A percentile compares a stretch with the other conserved stretches of the same genome.
These are phyloP conservation scores for Panaeolus cyanescens DNA, from an alignment of 768 basidiomycete species.

Conservation along the genomic window DNA sequence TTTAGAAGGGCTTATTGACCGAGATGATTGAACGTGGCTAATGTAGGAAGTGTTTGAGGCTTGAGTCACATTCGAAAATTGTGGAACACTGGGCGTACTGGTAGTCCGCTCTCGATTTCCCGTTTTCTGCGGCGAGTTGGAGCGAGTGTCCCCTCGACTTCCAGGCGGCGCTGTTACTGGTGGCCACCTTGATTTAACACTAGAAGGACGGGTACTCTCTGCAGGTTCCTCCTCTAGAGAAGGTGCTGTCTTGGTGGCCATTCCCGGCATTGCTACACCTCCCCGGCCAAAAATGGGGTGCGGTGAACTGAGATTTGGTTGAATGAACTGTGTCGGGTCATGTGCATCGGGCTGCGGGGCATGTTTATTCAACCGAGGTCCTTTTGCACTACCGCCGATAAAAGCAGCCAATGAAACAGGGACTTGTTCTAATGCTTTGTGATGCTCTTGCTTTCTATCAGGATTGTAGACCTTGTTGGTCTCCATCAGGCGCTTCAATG, in stretches of 20 bases:
- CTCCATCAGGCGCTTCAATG: constrained; percentile 24
- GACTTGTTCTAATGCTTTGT: constrained; percentile 31
- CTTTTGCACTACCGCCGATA: constrained; percentile 77
- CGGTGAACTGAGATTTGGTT: constrained; percentile 53
- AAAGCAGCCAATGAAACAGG: constrained; percentile 78
- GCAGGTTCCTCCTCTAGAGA: constrained; percentile 14
- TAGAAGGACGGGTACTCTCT: constrained; percentile 17
- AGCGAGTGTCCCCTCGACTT: constrained; percentile 39
- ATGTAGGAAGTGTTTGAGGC: constrained; percentile 20
- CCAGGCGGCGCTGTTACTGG: constrained; percentile 12
- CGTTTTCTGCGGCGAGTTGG: constrained; percentile 38
- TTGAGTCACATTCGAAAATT: constrained; percentile 16
- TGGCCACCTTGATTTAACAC: constrained; percentile 23
- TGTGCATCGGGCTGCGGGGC: constrained; percentile 71
- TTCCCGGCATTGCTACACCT: constrained; percentile 77
- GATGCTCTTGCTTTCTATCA: constrained; percentile 22
- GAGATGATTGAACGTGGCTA: constrained; percentile 7
- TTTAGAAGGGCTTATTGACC: constrained; percentile 19
- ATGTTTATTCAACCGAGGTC: constrained; percentile 72
- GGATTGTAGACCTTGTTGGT: constrained; percentile 25
- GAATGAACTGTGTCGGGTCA: constrained; percentile 68
- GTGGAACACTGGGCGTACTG: constrained; percentile 41
- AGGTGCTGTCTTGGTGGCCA: constrained; percentile 35
- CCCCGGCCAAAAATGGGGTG: constrained; percentile 80
- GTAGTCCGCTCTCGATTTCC: constrained; percentile 50